Conservation (phyloP, 306 rosid species). For the Ziziphus jujuba region DNA sequence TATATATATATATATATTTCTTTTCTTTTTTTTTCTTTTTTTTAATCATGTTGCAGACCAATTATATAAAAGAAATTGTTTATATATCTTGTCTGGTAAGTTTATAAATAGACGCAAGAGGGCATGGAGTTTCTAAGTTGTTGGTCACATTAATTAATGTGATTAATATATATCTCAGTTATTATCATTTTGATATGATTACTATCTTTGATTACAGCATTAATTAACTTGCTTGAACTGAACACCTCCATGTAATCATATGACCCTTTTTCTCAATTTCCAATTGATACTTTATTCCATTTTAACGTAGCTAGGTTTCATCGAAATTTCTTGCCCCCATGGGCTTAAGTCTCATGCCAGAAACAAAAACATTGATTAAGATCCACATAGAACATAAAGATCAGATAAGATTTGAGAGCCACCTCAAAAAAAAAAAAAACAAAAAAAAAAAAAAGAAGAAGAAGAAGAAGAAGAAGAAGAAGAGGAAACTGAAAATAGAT, state of each 20-base stretch:
- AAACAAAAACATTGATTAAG: not conserved
- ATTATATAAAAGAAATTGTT: too few species aligned
- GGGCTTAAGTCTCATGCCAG: not conserved
- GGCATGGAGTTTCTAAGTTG: not conserved
- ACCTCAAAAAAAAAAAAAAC: not conserved
- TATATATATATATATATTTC: not conserved
- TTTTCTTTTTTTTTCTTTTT: too few species aligned
- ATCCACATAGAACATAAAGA: not conserved
- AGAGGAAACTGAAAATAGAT: too few species aligned
- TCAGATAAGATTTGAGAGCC: not conserved
- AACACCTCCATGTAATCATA: too few species aligned
- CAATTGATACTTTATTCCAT: not conserved
- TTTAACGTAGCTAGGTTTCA: constrained; percentile 8
- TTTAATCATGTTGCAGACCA: too few species aligned
- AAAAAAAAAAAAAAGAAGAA: too few species aligned
- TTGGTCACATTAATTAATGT: not conserved
- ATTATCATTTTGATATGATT: constrained; percentile 21
- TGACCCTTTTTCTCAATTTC: constrained; percentile 1
- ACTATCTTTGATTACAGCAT: not conserved
- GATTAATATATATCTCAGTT: not conserved
- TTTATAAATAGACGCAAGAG: not conserved
- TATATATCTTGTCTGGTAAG: too few species aligned
- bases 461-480: too few species aligned
- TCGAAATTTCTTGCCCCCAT: constrained; percentile 11
- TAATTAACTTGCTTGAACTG: too few species aligned